Percentiles rank a stretch among this genome's conserved stretches.
Evolutionary conservation across 2,329 filamentous ascomycete genomes (phyloP).

Genomic region (Trichoderma afroharzianum): DNA sequence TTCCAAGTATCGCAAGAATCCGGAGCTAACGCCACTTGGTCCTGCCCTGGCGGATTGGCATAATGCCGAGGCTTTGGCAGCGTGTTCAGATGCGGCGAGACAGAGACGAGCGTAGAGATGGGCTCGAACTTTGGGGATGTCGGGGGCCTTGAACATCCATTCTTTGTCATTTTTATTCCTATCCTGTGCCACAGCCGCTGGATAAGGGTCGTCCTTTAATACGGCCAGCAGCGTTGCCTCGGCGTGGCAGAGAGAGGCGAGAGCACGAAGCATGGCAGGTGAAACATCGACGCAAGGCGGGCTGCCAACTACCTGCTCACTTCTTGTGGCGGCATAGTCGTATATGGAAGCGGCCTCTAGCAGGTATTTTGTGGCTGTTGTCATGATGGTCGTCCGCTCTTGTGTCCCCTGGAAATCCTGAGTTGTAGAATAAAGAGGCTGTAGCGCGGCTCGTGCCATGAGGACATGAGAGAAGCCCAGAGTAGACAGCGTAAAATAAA

Average conservation of each 20-base stretch:
- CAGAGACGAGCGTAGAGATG: conserved; percentile 85
- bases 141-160: conserved; percentile 93
- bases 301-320: conserved; percentile 40
- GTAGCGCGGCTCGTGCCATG: conserved; percentile 67
- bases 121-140: conserved; percentile 83
- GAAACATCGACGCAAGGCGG: conserved; percentile 53
- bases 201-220: conserved; percentile 91
- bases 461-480: conserved; percentile 71
- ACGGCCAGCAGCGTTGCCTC: conserved; percentile 89
- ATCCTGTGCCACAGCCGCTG: conserved; percentile 73
- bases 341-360: conserved; percentile 77
- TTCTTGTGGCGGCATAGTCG: conserved; percentile 61
- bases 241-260: conserved; percentile 68
- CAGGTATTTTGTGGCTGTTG: conserved; percentile 71
- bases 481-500: conserved; percentile 74
- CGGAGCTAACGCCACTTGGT: conserved; percentile 56
- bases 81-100: conserved; percentile 83
- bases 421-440: conserved; percentile 67
- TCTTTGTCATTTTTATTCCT: conserved; percentile 81
- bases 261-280: conserved; percentile 50
- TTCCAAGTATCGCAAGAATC: conserved; percentile 68
- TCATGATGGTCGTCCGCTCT: conserved; percentile 66
- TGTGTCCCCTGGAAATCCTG: conserved; percentile 59
- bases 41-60: conserved; percentile 39
- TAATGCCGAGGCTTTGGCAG: conserved; percentile 62